Conservation (phyloP, 106 monocot species). For the Alisma plantagoaquatica region DNA sequence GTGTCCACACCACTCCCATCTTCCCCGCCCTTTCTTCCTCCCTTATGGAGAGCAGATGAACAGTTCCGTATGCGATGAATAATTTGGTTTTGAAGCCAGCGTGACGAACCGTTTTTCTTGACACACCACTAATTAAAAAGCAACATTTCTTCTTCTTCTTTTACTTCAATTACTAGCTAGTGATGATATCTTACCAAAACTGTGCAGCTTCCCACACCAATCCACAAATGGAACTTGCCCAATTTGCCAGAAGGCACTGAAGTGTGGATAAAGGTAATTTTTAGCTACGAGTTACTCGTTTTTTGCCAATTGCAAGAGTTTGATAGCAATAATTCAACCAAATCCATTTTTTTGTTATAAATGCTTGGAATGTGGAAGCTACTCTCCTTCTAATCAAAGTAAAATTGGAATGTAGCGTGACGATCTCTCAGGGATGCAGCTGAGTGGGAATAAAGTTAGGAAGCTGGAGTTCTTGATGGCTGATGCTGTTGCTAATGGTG, state of each 20-base stretch:
- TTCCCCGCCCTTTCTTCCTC: not conserved
- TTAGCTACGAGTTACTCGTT: not conserved
- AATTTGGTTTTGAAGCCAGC: too few species aligned
- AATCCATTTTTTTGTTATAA: slow-evolving; percentile 6
- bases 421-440: slow-evolving; percentile 95
- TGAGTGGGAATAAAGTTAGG: slow-evolving; percentile 98
- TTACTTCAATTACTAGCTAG: not conserved
- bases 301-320: not conserved
- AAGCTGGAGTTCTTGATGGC: slow-evolving; percentile 92
- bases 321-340: slow-evolving; percentile 1
- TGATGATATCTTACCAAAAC: slow-evolving; percentile 1
- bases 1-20: too few species aligned
- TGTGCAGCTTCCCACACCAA: slow-evolving; percentile 69
- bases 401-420: slow-evolving; percentile 64
- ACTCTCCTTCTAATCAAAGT: too few species aligned
- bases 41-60: too few species aligned
- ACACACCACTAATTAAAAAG: too few species aligned
- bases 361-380: too few species aligned
- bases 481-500: slow-evolving; percentile 69
- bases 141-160: not conserved
- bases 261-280: slow-evolving; percentile 83
- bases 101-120: too few species aligned
- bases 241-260: slow-evolving; percentile 66
- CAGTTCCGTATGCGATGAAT: too few species aligned
- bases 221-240: slow-evolving; percentile 88